phyloP scores from a whole-genome alignment of 1,284 basidiomycete genomes.

The Mycena citricolor region DNA sequence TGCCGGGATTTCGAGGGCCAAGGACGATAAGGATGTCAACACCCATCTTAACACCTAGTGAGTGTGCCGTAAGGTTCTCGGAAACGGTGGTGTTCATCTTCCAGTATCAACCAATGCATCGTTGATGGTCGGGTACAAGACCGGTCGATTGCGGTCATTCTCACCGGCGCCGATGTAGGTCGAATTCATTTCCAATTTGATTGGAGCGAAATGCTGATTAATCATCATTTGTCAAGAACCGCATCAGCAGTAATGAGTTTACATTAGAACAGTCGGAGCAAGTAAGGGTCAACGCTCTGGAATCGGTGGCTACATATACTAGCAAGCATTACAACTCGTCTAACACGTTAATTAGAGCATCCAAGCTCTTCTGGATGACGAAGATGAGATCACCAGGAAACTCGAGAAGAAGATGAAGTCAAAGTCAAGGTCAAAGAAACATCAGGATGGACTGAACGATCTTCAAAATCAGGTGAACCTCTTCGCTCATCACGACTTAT shows the following conservation, averaged over 20 bases:
- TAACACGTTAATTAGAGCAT: conserved; percentile 5
- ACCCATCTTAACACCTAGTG: conserved; percentile 2
- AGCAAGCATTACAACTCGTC: neutral
- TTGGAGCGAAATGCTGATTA: neutral
- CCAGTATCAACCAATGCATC: conserved; percentile 13
- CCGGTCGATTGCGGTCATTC: conserved; percentile 12
- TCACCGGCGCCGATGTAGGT: conserved; percentile 20
- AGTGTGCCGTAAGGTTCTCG: neutral
- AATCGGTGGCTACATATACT: neutral
- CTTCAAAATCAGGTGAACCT: conserved; percentile 3
- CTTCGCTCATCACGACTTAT: neutral
- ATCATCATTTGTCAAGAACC: neutral
- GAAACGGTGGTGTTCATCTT: neutral
- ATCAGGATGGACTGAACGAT: conserved; percentile 1
- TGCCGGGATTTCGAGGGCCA: conserved; percentile 13
- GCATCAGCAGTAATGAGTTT: conserved; percentile 17
- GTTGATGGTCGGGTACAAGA: conserved; percentile 15
- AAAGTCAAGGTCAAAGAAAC: conserved; percentile 10
- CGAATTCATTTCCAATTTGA: neutral
- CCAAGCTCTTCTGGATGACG: neutral
- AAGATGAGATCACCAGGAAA: neutral
- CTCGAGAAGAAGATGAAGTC: conserved; percentile 9
- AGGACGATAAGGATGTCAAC: conserved; percentile 19
- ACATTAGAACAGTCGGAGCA: conserved; percentile 5
- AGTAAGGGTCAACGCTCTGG: conserved; percentile 4